Evolutionary conservation across 177 flowering plant species (phyloP).

Genomic region (Telopea speciosissima): DNA sequence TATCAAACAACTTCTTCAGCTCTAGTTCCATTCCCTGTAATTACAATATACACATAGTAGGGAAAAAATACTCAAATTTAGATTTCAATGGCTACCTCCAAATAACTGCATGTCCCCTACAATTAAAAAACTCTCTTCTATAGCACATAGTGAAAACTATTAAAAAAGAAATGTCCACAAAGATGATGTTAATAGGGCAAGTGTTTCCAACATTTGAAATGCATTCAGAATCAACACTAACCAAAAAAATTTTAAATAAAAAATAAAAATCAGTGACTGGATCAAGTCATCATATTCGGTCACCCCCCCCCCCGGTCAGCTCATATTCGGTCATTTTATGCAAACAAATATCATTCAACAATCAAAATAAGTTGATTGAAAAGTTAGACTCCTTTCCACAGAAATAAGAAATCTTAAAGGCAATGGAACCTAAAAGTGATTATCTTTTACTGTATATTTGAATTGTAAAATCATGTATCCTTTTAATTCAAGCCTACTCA

Average conservation of each 20-base stretch:
- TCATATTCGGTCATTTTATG: neutral
- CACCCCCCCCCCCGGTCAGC: neutral
- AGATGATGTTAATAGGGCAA: neutral
- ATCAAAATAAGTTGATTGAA: neutral
- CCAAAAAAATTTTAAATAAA: no score
- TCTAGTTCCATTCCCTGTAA: slow-evolving; percentile 46
- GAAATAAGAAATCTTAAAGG: neutral
- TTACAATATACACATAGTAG: neutral
- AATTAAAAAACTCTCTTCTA: neutral
- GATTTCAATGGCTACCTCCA: neutral
- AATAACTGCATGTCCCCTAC: neutral
- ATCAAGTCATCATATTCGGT: neutral
- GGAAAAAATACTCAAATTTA: neutral
- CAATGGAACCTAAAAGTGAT: neutral
- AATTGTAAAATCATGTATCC: no score
- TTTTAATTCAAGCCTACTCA: no score
- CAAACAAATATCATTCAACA: neutral
- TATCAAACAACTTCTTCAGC: slow-evolving; percentile 44
- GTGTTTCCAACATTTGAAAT: neutral
- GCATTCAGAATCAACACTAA: neutral
- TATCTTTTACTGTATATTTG: neutral
- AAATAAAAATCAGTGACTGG: neutral
- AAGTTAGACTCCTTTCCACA: neutral
- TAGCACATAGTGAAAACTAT: neutral
- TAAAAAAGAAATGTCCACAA: neutral